phyloP scores from a whole-genome alignment of 2,329 filamentous ascomycete genomes.

The Talaromyces marneffei region DNA sequence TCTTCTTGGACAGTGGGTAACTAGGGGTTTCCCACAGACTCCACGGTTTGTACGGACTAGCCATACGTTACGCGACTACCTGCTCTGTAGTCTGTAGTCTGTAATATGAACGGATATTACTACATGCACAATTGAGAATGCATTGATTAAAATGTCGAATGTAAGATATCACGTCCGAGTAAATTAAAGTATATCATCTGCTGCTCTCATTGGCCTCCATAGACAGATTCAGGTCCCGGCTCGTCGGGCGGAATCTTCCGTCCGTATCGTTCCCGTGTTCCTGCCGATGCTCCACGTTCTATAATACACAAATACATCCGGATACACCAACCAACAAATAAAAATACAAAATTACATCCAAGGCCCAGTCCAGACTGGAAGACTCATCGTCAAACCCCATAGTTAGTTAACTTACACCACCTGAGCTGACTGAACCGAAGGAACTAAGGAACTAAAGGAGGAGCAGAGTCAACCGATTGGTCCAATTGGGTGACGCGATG shows the following conservation, averaged over 20 bases:
- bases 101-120: too few relatives aligned
- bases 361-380: too few relatives aligned
- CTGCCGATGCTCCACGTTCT: constrained; percentile 2
- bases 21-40: background rate
- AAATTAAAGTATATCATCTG: background rate
- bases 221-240: background rate
- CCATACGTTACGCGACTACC: background rate
- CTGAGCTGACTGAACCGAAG: background rate
- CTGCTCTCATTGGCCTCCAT: background rate
- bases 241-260: constrained; percentile 5
- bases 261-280: background rate
- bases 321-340: background rate
- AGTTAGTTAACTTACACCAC: too few relatives aligned
- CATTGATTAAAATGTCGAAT: too few relatives aligned
- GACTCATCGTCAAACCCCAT: background rate
- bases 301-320: background rate
- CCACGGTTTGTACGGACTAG: background rate
- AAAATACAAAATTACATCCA: background rate
- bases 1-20: background rate
- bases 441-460: background rate
- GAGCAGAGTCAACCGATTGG: background rate
- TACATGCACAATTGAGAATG: too few relatives aligned
- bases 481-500: constrained; percentile 4
- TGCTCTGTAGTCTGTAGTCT: background rate
- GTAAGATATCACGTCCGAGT: background rate